Base-by-base conservation (phyloP, 2,329 filamentous ascomycete genomes). In the Aspergillus novoparasiticus region DNA sequence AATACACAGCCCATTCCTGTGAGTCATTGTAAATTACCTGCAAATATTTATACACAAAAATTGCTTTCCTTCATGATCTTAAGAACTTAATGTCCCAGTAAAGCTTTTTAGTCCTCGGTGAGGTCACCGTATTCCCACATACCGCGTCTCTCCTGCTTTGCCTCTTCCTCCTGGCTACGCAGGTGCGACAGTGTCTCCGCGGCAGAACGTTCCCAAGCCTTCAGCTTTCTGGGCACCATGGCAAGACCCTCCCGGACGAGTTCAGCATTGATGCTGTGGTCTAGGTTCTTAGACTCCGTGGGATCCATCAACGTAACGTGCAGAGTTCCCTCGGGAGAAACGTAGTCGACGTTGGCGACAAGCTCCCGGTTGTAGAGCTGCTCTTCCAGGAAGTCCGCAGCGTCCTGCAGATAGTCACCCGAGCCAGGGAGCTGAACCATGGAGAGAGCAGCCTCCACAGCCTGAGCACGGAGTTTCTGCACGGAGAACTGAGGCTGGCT, bases 81-180 rank as follows among this genome's bases (percentile, higher is more conserved):
- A 26, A 30, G 59, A 59, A 58, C 34, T 43, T 26, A 21, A 34
- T 43, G 36, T 19, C 28, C 48, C 26, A 14, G 28, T 28, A 19
- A 32, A 6, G 12, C 54, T 21, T 53, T 34, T 66, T 88, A 93
- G 74, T 96, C 93, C 82, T 97, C 94, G 16, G 93, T 96, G 74
- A 97, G 85, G 78, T 98, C 95, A 70, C 95, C 95, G 79, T 98
- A 99, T 85, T 99, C 95, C 94, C 94, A 99, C 86, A 97, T 95
- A 50, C 95, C 95, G 69, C 88, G 84, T 66, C 93, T 87, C 62
- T 89, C 88, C 60, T 86, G 83, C 86, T 96, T 97, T 5, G 94
- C 94, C 77, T 90, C 84, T 41, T 85, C 84, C 83, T 96, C 90
- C 58, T 90, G 86, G 77, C 90, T 86, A 73, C 87, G 89, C 65